Conservation (phyloP, 139 green algal genomes). For the Coelastrella sp. region DNA sequence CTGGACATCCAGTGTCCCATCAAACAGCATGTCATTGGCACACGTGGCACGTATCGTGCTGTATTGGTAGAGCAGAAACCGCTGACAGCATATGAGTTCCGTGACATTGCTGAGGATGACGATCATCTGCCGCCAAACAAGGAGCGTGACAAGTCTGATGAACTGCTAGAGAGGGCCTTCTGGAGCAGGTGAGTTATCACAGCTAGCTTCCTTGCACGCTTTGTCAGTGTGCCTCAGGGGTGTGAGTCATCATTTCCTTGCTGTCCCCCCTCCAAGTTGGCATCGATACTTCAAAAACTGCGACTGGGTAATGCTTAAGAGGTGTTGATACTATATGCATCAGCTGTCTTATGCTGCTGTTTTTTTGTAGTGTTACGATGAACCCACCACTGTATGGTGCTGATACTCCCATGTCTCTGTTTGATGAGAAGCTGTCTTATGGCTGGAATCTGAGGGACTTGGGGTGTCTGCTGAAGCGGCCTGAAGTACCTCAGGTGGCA, state of each 20-base stretch:
- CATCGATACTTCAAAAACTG: no score
- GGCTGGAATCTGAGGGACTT: conserved; percentile 79
- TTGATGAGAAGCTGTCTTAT: conserved; percentile 74
- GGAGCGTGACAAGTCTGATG: conserved; percentile 43
- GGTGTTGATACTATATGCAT: neutral
- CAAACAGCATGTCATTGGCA: conserved; percentile 70
- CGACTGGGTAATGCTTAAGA: no score
- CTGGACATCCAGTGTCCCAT: conserved; percentile 73
- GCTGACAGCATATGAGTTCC: conserved; percentile 64
- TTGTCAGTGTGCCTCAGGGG: no score
- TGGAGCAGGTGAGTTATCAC: conserved; percentile 53
- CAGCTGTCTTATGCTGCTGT: neutral
- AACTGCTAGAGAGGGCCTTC: conserved; percentile 65
- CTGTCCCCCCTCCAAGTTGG: no score
- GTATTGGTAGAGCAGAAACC: conserved; percentile 68
- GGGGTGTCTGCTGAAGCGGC: conserved; percentile 59
- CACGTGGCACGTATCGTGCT: conserved; percentile 50
- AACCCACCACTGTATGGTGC: conserved; percentile 72
- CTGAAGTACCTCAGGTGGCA: conserved; percentile 51
- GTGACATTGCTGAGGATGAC: conserved; percentile 41
- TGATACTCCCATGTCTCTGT: conserved; percentile 77
- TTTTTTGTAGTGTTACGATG: conserved; percentile 58
- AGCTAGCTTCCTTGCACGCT: neutral
- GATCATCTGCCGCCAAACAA: conserved; percentile 35
- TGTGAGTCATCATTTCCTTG: no score